These are phyloP conservation scores for Pseudogymnoascus sp. DNA, from an alignment of 2,329 filamentous ascomycete species.

Conservation along the genomic window DNA sequence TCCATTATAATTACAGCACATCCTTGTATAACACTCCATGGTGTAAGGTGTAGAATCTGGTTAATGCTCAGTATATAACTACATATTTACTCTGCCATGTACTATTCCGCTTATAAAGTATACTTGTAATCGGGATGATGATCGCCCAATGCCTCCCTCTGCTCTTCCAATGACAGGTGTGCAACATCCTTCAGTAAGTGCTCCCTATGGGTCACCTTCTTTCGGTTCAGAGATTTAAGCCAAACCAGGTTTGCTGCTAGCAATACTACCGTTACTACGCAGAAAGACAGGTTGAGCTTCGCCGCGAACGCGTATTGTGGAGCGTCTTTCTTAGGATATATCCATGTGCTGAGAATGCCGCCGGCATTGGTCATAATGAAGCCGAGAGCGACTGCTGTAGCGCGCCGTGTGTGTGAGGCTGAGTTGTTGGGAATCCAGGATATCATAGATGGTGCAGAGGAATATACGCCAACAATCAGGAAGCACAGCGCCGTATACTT, in stretches of 20 bases:
- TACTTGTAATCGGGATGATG: slow-evolving; percentile 6
- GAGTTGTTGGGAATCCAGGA: slow-evolving; percentile 8
- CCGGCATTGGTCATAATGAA: slow-evolving; percentile 10
- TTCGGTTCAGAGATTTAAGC: background rate
- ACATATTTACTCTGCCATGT: background rate
- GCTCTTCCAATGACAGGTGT: background rate
- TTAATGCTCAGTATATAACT: background rate
- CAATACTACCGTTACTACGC: background rate
- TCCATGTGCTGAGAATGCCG: slow-evolving; percentile 10
- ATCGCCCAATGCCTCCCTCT: background rate
- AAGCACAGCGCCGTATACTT: slow-evolving; percentile 36
- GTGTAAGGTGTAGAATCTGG: background rate
- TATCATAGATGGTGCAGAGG: background rate
- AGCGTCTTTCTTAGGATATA: slow-evolving; percentile 6
- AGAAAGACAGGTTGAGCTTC: background rate
- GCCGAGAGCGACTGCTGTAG: slow-evolving; percentile 1
- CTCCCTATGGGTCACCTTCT: slow-evolving; percentile 4
- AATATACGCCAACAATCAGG: slow-evolving; percentile 4
- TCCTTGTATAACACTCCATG: background rate
- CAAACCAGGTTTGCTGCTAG: background rate
- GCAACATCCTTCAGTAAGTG: background rate
- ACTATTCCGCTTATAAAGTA: background rate
- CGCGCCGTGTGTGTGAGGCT: slow-evolving; percentile 3
- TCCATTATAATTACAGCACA: background rate
- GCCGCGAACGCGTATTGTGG: background rate